Evolutionary conservation across 1,139 yeast genomes (phyloP), one percentile per base, ranked within the genome.

Genomic region (Pichiaceae sp.): DNA sequence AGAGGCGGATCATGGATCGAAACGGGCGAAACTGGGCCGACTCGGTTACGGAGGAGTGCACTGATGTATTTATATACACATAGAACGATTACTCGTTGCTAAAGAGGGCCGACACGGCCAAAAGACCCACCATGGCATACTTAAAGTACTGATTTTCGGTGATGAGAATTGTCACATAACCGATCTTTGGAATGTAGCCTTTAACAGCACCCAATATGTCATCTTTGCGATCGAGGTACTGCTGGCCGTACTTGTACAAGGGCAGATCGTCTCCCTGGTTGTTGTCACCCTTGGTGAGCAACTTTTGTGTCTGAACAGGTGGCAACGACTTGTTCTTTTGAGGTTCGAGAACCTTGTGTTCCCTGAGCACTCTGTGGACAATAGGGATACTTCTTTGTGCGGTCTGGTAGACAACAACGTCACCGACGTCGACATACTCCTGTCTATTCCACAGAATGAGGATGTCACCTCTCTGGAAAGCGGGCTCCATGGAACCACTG

Each of bases 401-500:
- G 21, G 89, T 74, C 51, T 91, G 91, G 57, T 93, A 91, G n/a
- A 91, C 98, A 11, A 91, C 97, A 19, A 91, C 71, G 53, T 91
- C 98, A n/a, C 99, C 99, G 1, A 89, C 94, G 35, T 72, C 66
- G 29, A 78, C 78, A 29, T 60, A 61, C 17, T 62, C 52, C 41
- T 82, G 79, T 46, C 96, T 70, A 60, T 91, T 91, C 95, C 96
- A 87, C 41, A 91, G 67, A 53, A 91, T 80, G 42, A 91, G 65
- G 30, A 93, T 80, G 56, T 91, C 99, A 35, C 99, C 99, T 60
- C 98, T 75, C 60, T 91, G 97, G 69, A 93, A 93, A 0, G 98
- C 98, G 1, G 99, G 99, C 57, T 93, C 98, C 99, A 91, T 91
- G 1, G 97, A 91, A 4, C 98, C 99, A 2, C 97, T 86, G 34